Percentiles rank a stretch among this genome's conserved stretches.
phyloP scores from a whole-genome alignment of 2,329 filamentous ascomycete genomes.

The Pseudogymnoascus sp. region DNA sequence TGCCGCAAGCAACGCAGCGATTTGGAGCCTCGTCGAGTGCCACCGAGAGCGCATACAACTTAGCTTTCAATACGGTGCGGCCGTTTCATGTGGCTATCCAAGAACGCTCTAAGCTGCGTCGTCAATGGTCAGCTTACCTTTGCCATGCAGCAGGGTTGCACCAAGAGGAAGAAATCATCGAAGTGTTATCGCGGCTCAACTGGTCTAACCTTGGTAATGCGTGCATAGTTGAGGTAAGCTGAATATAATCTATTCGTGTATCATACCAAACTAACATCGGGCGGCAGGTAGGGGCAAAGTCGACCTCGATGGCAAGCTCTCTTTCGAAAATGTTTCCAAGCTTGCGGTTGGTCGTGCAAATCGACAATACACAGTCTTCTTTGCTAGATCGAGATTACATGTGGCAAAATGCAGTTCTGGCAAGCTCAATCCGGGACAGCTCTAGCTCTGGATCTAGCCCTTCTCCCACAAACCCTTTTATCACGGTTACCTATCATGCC shows the following conservation, averaged over 20 bases:
- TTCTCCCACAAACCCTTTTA: conserved; percentile 12
- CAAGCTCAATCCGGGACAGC: not conserved
- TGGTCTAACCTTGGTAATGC: conserved; percentile 25
- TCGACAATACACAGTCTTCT: not conserved
- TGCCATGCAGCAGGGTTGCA: conserved; percentile 18
- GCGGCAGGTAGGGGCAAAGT: conserved; percentile 13
- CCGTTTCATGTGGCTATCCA: conserved; percentile 16
- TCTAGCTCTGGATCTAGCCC: not conserved
- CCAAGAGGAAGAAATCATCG: conserved; percentile 19
- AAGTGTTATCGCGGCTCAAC: conserved; percentile 25
- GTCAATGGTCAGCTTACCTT: conserved; percentile 30
- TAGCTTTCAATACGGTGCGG: conserved; percentile 18
- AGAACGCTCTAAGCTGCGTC: conserved; percentile 24
- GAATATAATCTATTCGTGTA: not conserved
- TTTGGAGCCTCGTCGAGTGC: not conserved
- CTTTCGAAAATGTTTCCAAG: conserved; percentile 23
- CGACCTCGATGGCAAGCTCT: conserved; percentile 12
- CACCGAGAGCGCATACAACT: conserved; percentile 18
- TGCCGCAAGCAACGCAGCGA: conserved; percentile 24
- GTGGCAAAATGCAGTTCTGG: not conserved
- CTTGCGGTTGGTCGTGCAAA: conserved; percentile 27
- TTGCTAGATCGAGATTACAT: not conserved
- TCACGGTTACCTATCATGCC: conserved; percentile 20
- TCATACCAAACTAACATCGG: not conserved
- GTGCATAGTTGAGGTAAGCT: conserved; percentile 24